phyloP scores from a whole-genome alignment of 83 land plant species.

The Diphasiastrum complanatum region DNA sequence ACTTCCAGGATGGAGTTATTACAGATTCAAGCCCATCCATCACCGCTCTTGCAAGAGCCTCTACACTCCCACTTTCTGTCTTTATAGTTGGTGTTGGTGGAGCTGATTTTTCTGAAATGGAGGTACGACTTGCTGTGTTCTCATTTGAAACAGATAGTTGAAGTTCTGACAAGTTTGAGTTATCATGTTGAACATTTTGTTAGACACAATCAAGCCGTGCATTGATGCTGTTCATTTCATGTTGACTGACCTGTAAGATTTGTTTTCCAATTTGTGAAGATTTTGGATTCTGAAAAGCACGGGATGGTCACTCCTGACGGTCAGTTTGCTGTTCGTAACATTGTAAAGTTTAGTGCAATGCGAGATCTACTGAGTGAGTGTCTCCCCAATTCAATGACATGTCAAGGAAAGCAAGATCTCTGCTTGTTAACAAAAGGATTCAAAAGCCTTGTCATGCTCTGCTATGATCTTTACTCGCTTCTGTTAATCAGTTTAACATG shows the following conservation, averaged over 20 bases:
- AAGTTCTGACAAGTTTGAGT: neutral
- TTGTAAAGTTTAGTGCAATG: conserved; percentile 87
- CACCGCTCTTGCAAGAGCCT: conserved; percentile 74
- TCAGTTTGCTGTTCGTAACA: conserved; percentile 70
- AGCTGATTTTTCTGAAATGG: conserved; percentile 95
- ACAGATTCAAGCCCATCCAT: conserved; percentile 87
- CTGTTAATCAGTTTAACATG: no score
- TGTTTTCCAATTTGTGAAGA: conserved; percentile 1
- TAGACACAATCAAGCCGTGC: no score
- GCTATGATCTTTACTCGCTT: neutral
- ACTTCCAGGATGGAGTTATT: conserved; percentile 77
- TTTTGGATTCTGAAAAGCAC: conserved; percentile 27
- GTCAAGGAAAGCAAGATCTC: neutral
- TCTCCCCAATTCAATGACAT: neutral
- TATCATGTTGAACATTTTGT: neutral
- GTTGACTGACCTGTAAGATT: no score
- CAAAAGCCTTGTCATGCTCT: neutral
- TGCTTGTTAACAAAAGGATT: conserved; percentile 4
- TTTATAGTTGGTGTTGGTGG: conserved; percentile 95
- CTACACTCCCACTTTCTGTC: conserved; percentile 77
- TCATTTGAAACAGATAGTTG: neutral
- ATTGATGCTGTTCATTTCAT: neutral
- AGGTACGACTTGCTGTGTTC: conserved; percentile 41
- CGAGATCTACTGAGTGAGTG: conserved; percentile 57
- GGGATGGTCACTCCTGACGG: conserved; percentile 49